Base-by-base conservation (phyloP, 768 basidiomycete species). In the Tricholoma flavovirens region DNA sequence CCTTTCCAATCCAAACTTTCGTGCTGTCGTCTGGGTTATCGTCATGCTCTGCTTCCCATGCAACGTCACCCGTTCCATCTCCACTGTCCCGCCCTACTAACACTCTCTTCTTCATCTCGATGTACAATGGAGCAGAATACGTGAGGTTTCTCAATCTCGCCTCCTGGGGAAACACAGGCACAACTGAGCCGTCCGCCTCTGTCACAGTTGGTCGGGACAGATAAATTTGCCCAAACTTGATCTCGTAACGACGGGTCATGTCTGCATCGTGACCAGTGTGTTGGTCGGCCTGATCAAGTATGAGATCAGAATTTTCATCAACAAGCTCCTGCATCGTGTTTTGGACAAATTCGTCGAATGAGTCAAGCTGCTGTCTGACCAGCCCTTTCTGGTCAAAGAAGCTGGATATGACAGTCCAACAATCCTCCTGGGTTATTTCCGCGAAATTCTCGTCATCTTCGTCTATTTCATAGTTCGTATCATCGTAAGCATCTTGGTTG, bases 291-390 rank as follows among this genome's bases (percentile, higher is more conserved):
- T 98, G 97, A 74, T 98, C 96, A 49, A 99, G 77, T 61, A 96
- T 94, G 66, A 99, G 83, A 64, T 93, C 92, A n/a, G 87, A 75
- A 61, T 92, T 92, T 74, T 99, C 97, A 69, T 98, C 97, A 19
- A 99, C 95, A 22, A 99, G 80, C 69, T 98, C 97, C 73, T 98
- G 96, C 94, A 99, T 97, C 12, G 94, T 98, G 64, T 98, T 98
- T 68, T 98, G 93, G 32, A 99, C 92, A 66, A 98, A 99, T 74
- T 98, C 96, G 69, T 99, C 94, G 72, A 96, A 99, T 10, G 92
- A 95, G 75, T 96, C 94, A 53, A 98, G 84, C 69, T 99, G 97
- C 69, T 99, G 97, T 49, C 93, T 84, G 53, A 98, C 97, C 58
- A 99, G 87, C 73, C 96, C 96, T 71, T 96, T 97, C 70, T 93